phyloP scores from a whole-genome alignment of 371 early-diverging fungal species.

The Mucor circinelloides region DNA sequence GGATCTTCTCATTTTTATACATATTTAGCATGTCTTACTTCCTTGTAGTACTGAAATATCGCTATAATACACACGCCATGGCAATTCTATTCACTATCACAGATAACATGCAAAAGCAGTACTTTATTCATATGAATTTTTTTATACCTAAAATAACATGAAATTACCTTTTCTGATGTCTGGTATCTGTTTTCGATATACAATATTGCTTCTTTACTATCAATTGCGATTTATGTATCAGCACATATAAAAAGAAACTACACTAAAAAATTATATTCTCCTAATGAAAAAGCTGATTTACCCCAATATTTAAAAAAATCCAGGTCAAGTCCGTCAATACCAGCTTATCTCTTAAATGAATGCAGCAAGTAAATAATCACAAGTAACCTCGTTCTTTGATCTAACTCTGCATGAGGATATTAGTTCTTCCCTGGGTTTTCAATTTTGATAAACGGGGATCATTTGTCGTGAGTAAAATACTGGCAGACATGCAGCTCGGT shows the following conservation, averaged over 20 bases:
- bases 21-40: background rate
- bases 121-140: background rate
- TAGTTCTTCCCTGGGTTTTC: background rate
- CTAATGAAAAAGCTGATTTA: background rate
- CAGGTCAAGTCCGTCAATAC: background rate
- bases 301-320: background rate
- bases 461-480: background rate
- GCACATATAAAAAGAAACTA: background rate
- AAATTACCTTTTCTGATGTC: background rate
- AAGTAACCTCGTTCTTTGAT: background rate
- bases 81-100: background rate
- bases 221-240: background rate
- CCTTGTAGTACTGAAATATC: too few relatives aligned
- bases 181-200: background rate
- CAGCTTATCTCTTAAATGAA: background rate
- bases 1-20: background rate
- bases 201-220: background rate
- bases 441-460: background rate
- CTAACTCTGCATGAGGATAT: background rate
- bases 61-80: background rate
- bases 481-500: background rate
- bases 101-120: background rate
- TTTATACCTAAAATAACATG: background rate
- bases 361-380: background rate
- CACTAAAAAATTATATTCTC: background rate